Base-by-base conservation (phyloP, 352 stramenopile species). In the Globisporangium polare region DNA sequence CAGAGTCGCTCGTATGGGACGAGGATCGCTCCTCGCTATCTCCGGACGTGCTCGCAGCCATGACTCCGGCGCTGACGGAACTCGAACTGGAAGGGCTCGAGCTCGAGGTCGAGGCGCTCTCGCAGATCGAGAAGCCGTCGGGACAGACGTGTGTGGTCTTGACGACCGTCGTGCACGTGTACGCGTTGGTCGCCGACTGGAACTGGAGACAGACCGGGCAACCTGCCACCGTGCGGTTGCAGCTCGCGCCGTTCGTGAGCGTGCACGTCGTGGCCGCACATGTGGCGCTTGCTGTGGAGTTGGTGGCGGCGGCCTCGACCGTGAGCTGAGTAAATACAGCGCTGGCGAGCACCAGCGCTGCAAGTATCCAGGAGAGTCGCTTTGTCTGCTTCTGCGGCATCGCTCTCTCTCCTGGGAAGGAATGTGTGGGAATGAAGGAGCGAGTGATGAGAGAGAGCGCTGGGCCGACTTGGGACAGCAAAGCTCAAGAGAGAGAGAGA, bases 181-280 rank as follows among this genome's bases (percentile, higher is more conserved):
- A 62, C 29, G 18, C 22, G n/a, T 53, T 53, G 17, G 17, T 43
- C 0, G 35, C 26, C 12, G 29, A 15, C n/a, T 62, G 41, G 35
- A 62, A 62, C 35, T 53, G 18, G 10, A 67, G 8, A 24, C 61
- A 67, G 10, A 62, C 35, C 7, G 61, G 61, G 15, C 61, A 67
- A 6, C 42, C 39, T 5, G 33, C 61, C 27, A 57, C 46, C 45
- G 61, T 58, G 37, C 61, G 61, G 20, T 52, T 35, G 53, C 61
- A 67, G 12, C 3, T 52, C 24, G 12, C 29, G 22, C 49, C 49
- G 24, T 41, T 58, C 22, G 39, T 24, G 26, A 62, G 15, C 18
- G 33, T 58, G 33, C 61, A 67, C 6, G 49, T 49, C 31, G 53
- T 24, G 5, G 22, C 61, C 8, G 47, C 49, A 27, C 61, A 67